Percentiles rank a stretch among this genome's conserved stretches.
phyloP scores from a whole-genome alignment of 768 basidiomycete species.

The Xerocomellus chrysenteron region DNA sequence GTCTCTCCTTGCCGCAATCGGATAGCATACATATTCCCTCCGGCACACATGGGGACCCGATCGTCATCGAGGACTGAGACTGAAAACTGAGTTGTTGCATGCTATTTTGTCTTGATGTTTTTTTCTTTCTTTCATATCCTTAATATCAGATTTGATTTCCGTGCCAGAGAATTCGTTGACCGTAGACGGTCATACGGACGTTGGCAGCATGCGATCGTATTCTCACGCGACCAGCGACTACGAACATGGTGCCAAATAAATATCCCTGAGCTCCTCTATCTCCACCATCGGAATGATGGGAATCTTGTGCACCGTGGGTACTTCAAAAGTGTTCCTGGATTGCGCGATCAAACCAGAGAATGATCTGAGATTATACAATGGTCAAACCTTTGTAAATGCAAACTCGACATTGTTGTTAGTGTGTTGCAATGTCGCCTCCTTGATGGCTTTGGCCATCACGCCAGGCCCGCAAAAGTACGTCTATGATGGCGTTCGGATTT shows the following conservation, averaged over 20 bases:
- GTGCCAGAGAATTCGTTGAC: neutral
- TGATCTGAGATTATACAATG: slow-evolving; percentile 7
- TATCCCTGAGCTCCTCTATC: neutral
- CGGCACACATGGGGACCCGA: slow-evolving; percentile 22
- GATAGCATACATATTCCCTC: neutral
- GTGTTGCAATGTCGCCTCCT: slow-evolving; percentile 61
- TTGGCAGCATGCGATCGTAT: neutral
- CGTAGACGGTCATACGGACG: no score
- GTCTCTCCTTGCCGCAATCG: slow-evolving; percentile 1
- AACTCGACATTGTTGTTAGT: slow-evolving; percentile 62
- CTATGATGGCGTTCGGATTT: slow-evolving; percentile 34
- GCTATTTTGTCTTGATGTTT: neutral
- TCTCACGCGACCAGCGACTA: neutral
- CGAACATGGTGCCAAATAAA: neutral
- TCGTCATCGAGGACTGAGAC: slow-evolving; percentile 24
- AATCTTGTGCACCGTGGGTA: neutral
- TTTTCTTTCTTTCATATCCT: neutral
- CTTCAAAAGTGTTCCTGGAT: slow-evolving; percentile 19
- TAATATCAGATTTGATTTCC: neutral
- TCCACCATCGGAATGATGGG: neutral
- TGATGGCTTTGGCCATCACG: slow-evolving; percentile 71
- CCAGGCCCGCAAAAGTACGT: slow-evolving; percentile 90
- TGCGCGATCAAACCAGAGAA: neutral
- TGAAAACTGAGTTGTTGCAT: slow-evolving; percentile 7
- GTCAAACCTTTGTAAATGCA: slow-evolving; percentile 75